phyloP scores from a whole-genome alignment of 202 grass and related monocot species.

The Schoenoplectus tabernaemontani region DNA sequence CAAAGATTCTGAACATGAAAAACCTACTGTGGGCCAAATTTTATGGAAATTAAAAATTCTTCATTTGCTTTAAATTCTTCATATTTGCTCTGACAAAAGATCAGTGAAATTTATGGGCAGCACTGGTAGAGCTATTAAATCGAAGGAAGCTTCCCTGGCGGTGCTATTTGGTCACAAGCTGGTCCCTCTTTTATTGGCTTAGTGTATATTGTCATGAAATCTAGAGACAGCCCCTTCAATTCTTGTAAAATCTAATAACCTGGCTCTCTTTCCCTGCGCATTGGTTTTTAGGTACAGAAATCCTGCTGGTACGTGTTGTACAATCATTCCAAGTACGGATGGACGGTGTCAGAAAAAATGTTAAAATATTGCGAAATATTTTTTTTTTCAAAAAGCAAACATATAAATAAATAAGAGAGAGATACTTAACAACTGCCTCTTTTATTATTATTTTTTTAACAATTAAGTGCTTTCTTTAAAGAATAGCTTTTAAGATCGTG shows the following conservation, averaged over 20 bases:
- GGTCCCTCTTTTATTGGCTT: not conserved
- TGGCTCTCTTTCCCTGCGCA: not conserved
- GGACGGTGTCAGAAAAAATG: not conserved
- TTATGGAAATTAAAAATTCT: not conserved
- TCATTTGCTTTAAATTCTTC: not conserved
- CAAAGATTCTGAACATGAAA: not conserved
- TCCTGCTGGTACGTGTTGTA: not conserved
- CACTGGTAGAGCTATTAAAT: not conserved
- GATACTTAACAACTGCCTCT: too few species aligned
- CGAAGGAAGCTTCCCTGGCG: not conserved
- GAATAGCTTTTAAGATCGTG: not conserved
- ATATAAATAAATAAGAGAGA: too few species aligned
- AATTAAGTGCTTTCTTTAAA: not conserved
- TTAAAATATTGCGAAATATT: too few species aligned
- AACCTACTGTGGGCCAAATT: not conserved
- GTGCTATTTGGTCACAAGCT: not conserved
- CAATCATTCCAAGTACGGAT: not conserved
- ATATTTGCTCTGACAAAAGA: not conserved
- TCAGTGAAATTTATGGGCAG: not conserved
- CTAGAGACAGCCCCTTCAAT: slow-evolving; percentile 4
- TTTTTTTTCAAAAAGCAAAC: too few species aligned
- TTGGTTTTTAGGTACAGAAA: not conserved
- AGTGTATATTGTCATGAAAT: not conserved
- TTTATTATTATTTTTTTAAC: too few species aligned
- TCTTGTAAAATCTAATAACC: not conserved